These are phyloP conservation scores for Eucalyptus curtisii DNA, from an alignment of 345 rosid genomes.

Conservation along the genomic window DNA sequence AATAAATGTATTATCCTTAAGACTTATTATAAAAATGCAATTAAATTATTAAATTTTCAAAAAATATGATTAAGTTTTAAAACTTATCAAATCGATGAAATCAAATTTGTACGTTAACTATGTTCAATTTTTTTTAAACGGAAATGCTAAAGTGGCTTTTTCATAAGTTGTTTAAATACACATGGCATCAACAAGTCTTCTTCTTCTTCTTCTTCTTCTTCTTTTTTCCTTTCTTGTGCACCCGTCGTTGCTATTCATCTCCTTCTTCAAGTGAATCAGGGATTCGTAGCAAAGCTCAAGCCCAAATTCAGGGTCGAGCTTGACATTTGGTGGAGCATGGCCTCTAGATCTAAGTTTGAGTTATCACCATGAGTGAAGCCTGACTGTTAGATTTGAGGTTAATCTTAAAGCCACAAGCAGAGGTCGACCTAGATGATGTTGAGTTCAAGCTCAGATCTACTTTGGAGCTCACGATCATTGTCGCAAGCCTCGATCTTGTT, in stretches of 20 bases:
- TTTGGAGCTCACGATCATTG: rapidly evolving
- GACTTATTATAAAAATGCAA: not conserved
- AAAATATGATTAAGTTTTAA: not conserved
- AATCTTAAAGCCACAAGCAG: not conserved
- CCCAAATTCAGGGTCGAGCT: not conserved
- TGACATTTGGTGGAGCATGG: not conserved
- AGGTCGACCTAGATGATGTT: not conserved
- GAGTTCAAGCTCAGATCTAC: not conserved
- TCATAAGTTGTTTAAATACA: not conserved
- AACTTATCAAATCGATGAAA: not conserved
- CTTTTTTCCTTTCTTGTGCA: not conserved
- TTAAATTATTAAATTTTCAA: not conserved
- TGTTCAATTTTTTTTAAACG: not conserved
- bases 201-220: not conserved
- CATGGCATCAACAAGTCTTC: not conserved
- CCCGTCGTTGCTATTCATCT: not conserved
- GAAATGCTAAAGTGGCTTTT: not conserved
- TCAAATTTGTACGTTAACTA: rapidly evolving
- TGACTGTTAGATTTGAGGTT: not conserved
- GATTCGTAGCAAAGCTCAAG: not conserved
- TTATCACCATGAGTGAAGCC: not conserved
- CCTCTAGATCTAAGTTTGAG: too few relatives aligned
- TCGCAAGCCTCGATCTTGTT: not conserved
- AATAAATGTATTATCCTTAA: not conserved
- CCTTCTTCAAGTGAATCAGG: not conserved